phyloP scores from a whole-genome alignment of 768 basidiomycete species.

The Strobilomyces dryophilus region DNA sequence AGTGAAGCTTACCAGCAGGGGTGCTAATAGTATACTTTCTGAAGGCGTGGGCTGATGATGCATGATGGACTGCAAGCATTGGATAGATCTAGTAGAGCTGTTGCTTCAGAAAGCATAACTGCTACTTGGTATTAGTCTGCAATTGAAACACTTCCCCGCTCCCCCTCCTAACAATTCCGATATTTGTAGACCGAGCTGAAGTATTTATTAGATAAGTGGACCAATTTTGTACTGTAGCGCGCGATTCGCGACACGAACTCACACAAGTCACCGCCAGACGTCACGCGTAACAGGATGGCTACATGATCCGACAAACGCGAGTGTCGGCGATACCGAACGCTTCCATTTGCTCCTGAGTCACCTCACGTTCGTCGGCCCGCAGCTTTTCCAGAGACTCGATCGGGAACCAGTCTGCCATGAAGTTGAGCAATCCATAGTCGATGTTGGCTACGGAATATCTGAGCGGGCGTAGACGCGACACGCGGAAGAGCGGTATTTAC shows the following conservation, averaged over 20 bases:
- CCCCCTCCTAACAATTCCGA: no score
- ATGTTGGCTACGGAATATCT: slow-evolving; percentile 53
- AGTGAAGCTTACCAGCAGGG: no score
- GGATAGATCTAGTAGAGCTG: no score
- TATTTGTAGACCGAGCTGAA: not conserved
- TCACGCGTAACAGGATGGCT: not conserved
- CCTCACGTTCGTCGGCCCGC: slow-evolving; percentile 71
- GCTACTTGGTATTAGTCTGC: no score
- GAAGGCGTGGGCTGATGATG: no score
- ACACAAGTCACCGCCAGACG: not conserved
- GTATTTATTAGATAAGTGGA: not conserved
- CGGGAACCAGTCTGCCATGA: slow-evolving; percentile 93
- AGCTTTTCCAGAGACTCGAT: slow-evolving; percentile 72
- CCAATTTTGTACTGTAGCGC: not conserved
- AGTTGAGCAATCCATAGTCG: slow-evolving; percentile 75
- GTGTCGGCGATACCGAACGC: slow-evolving; percentile 51
- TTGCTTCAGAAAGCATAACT: no score
- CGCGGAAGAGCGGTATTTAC: slow-evolving; percentile 41
- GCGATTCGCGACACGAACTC: not conserved
- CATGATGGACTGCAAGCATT: no score
- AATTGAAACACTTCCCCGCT: no score
- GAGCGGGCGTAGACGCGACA: not conserved
- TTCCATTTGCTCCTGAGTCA: slow-evolving; percentile 59
- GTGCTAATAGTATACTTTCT: no score
- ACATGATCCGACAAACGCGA: slow-evolving; percentile 42